Conservation (phyloP, 2,329 filamentous ascomycete genomes). For the Apiospora pterosperma region DNA sequence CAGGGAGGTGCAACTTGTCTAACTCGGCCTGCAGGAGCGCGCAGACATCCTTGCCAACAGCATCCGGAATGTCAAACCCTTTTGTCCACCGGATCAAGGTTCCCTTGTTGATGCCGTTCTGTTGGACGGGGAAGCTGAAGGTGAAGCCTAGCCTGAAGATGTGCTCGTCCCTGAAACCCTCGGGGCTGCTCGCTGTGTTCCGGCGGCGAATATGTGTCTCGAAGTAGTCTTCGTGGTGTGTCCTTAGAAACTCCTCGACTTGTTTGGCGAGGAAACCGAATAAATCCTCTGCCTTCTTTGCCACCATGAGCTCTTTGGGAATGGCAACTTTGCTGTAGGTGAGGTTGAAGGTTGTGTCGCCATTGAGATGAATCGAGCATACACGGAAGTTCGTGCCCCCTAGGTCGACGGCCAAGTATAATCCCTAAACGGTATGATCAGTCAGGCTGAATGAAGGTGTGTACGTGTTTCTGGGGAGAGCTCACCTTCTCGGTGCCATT, state of each 20-base stretch:
- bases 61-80: conserved; percentile 95
- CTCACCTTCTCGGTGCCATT: conserved; percentile 94
- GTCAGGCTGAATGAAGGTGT: not conserved
- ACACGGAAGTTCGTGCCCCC: conserved; percentile 98
- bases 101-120: conserved; percentile 92
- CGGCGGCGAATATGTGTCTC: conserved; percentile 64
- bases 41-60: conserved; percentile 92
- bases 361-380: conserved; percentile 90
- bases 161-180: conserved; percentile 65
- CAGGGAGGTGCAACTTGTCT: conserved; percentile 79
- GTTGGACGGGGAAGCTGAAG: conserved; percentile 95
- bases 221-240: conserved; percentile 87
- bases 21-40: conserved; percentile 85
- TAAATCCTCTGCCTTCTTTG: conserved; percentile 79
- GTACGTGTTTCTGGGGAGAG: not conserved
- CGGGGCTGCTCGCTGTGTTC: conserved; percentile 54
- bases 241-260: conserved; percentile 82
- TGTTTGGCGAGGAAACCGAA: conserved; percentile 92
- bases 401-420: conserved; percentile 96
- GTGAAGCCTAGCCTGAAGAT: conserved; percentile 97
- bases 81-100: conserved; percentile 97
- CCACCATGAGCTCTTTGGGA: conserved; percentile 84
- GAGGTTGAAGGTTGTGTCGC: conserved; percentile 91
- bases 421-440: conserved; percentile 54
- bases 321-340: conserved; percentile 92